Evolutionary conservation across 225 moss, liverwort and hornwort species (phyloP).

Genomic region (Neckera pumila): DNA sequence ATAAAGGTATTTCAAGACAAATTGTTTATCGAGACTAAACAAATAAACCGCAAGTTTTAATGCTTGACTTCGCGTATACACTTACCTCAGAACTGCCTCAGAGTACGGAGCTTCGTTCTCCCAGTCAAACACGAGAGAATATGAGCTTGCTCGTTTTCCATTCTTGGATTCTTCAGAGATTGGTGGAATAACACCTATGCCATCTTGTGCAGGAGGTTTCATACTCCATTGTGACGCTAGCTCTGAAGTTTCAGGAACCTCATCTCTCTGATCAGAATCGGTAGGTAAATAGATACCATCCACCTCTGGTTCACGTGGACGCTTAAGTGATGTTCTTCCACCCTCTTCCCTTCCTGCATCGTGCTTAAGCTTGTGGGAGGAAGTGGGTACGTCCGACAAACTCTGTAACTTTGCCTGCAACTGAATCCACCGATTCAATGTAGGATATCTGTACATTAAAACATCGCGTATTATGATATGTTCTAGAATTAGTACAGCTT

Average conservation of each 20-base stretch:
- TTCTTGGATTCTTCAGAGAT: conserved; percentile 11
- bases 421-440: conserved; percentile 97
- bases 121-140: conserved; percentile 86
- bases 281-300: conserved; percentile 17
- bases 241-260: conserved; percentile 17
- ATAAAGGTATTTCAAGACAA: not conserved
- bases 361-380: conserved; percentile 38
- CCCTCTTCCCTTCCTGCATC: conserved; percentile 30
- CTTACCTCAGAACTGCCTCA: conserved; percentile 79
- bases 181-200: not conserved
- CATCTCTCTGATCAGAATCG: conserved; percentile 27
- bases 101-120: conserved; percentile 82
- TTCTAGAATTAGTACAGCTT: not conserved
- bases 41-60: not conserved
- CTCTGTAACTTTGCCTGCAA: conserved; percentile 89
- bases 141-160: conserved; percentile 28
- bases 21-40: not conserved
- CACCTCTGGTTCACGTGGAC: conserved; percentile 54
- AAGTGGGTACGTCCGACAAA: conserved; percentile 59
- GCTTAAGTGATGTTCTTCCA: conserved; percentile 48
- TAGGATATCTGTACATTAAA: conserved; percentile 58
- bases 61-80: not conserved
- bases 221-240: conserved; percentile 19
- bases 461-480: not conserved
- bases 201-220: conserved; percentile 16